Evolutionary conservation across 148 eudicot genomes (phyloP).

Genomic region (Rhododendron vialii): DNA sequence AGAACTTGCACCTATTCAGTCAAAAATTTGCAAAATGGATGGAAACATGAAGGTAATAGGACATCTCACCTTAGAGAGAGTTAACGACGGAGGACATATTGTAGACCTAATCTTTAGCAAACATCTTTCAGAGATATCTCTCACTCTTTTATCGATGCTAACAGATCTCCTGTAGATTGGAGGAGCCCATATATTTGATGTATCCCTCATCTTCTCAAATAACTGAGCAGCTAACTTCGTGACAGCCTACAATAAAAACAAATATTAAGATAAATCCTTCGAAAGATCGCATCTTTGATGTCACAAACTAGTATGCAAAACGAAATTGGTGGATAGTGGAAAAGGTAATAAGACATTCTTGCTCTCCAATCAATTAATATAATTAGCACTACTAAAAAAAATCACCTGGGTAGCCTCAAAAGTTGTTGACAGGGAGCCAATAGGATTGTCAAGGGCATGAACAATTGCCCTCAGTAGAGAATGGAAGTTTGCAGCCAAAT

Average conservation of each 20-base stretch:
- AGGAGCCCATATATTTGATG: conserved; percentile 71
- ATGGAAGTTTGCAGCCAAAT: conserved; percentile 42
- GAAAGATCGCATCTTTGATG: background rate
- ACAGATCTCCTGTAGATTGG: conserved; percentile 80
- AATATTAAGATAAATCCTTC: background rate
- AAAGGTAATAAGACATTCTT: background rate
- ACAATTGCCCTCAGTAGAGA: conserved; percentile 60
- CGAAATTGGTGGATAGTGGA: background rate
- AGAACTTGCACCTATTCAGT: background rate
- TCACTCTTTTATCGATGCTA: conserved; percentile 66
- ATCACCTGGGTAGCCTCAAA: conserved; percentile 87
- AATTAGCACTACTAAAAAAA: background rate
- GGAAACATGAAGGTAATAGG: background rate
- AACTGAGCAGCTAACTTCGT: conserved; percentile 55
- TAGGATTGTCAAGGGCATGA: conserved; percentile 83
- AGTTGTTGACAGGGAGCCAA: conserved; percentile 72
- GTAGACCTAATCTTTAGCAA: conserved; percentile 45
- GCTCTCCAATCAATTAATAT: background rate
- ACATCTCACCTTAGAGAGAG: conserved; percentile 59
- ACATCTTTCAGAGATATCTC: conserved; percentile 80
- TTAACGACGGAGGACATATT: conserved; percentile 51
- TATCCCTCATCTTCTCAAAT: conserved; percentile 59
- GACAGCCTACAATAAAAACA: conserved; percentile 47
- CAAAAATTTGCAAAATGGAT: background rate
- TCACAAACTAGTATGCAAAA: background rate